Conservation (phyloP, 2,329 filamentous ascomycete species). For the Fonsecaea pedrosoi region DNA sequence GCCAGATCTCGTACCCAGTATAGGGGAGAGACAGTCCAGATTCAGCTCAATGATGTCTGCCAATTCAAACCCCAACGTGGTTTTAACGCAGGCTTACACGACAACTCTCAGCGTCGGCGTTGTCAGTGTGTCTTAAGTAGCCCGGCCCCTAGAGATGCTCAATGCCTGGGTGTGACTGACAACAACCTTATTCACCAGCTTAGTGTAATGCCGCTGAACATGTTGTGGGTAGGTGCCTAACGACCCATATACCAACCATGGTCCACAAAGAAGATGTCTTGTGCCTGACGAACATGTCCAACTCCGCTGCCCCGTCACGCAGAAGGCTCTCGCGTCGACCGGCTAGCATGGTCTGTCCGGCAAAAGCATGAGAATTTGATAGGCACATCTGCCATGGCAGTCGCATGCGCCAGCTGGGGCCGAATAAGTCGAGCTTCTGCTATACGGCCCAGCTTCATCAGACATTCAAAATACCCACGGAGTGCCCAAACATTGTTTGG, state of each 20-base stretch:
- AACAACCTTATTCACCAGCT: too few species aligned
- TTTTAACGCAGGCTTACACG: conserved; percentile 17
- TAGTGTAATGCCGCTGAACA: neutral
- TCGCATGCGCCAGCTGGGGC: conserved; percentile 59
- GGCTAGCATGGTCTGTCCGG: conserved; percentile 37
- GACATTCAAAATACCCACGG: conserved; percentile 74
- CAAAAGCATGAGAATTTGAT: conserved; percentile 67
- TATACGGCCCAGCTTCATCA: conserved; percentile 60
- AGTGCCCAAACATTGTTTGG: conserved; percentile 78
- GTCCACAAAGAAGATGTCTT: neutral
- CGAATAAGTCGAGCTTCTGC: conserved; percentile 58
- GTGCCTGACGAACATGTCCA: neutral
- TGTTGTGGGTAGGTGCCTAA: neutral
- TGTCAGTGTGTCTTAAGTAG: too few species aligned
- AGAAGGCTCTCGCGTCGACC: neutral
- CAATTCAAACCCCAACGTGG: neutral
- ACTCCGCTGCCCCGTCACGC: neutral
- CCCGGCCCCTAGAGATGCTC: too few species aligned
- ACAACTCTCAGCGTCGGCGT: neutral
- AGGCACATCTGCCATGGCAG: conserved; percentile 65
- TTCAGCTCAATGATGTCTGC: neutral
- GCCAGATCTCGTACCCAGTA: neutral
- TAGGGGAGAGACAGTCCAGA: neutral
- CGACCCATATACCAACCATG: too few species aligned
- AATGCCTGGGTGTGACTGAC: too few species aligned